Evolutionary conservation across 768 basidiomycete species (phyloP), one percentile per base, ranked within the genome.

Genomic region (Trametes maxima): DNA sequence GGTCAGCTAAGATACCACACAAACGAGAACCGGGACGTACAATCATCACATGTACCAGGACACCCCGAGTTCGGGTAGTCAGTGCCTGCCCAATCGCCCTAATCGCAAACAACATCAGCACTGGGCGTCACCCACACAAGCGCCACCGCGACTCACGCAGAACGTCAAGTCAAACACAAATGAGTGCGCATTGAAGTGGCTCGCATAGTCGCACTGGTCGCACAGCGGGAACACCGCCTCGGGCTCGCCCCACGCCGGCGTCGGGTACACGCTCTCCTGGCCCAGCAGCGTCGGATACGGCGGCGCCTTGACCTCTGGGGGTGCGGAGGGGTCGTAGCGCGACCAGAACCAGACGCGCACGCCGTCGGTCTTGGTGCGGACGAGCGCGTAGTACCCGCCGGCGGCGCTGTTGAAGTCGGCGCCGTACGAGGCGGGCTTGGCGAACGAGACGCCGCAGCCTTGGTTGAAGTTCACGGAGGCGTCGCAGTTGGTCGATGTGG

Each of bases 281-380:
- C 52, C 57, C 43, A 50, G 19, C 21, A 44, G 7, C 40, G 42
- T 52, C 44, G 10, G 69, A 43, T 14, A 4, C 25, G 14, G 66
- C 50, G 36, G 55, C 44, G 52, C 71, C 40, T 21, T 67, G 67
- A 85, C 71, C 59, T 76, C 77, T 59, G 56, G 43, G 7, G 87
- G 86, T 3, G 84, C 76, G n/a, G 58, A 57, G 12, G 68, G 25
- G 60, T 80, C 78, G 67, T 76, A 63, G 42, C 85, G 75, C 13
- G 81, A 68, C 83, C 84, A 87, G 70, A 85, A 89, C 83, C 85
- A 91, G 33, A 88, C 70, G 54, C 76, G 78, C 42, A 90, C 76
- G 22, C 85, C 84, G 2, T 70, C 73, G 0, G 60, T 42, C 10
- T 49, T 56, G 24, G 78, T 75, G 42, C 80, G 79, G 60, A 74